A percentile compares a stretch with the other conserved stretches of the same genome.
Evolutionary conservation across 2,329 filamentous ascomycete species (phyloP).

Genomic region (Phoma sp.): DNA sequence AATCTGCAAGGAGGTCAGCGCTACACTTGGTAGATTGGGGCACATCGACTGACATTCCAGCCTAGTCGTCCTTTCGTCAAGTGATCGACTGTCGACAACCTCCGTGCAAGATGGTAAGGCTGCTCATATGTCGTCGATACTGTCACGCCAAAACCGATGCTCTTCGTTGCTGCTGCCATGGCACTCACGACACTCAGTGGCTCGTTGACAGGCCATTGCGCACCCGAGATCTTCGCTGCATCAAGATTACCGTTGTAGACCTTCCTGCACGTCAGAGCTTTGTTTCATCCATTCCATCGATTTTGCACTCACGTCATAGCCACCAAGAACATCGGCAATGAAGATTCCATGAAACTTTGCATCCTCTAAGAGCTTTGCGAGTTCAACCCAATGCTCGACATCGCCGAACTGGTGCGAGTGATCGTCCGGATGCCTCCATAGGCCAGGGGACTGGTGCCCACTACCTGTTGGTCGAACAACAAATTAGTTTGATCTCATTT

Average conservation of each 20-base stretch:
- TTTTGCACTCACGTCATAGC: slow-evolving; percentile 62
- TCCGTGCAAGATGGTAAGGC: slow-evolving; percentile 69
- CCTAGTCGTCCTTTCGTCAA: slow-evolving; percentile 64
- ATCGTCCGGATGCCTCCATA: slow-evolving; percentile 70
- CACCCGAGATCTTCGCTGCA: slow-evolving; percentile 65
- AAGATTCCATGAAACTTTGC: slow-evolving; percentile 51
- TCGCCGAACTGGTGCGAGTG: slow-evolving; percentile 62
- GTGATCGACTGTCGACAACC: slow-evolving; percentile 71
- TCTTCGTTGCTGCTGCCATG: slow-evolving; percentile 71
- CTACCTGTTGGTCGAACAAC: slow-evolving; percentile 23
- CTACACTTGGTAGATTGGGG: neutral
- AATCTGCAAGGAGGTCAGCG: slow-evolving; percentile 51
- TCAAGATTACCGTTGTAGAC: slow-evolving; percentile 69
- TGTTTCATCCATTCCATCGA: no score
- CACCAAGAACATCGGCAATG: slow-evolving; percentile 56
- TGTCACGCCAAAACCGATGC: slow-evolving; percentile 72
- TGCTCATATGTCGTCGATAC: slow-evolving; percentile 72
- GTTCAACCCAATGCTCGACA: slow-evolving; percentile 46
- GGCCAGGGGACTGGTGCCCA: slow-evolving; percentile 56
- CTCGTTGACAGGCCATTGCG: slow-evolving; percentile 76
- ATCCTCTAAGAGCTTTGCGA: slow-evolving; percentile 48
- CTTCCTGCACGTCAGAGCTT: neutral
- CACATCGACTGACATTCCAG: slow-evolving; percentile 31
- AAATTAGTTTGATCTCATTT: neutral
- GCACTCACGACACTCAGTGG: slow-evolving; percentile 67